Percentiles rank a stretch among this genome's conserved stretches.
These are phyloP conservation scores for Fusarium bulbicola DNA, from an alignment of 2,329 filamentous ascomycete genomes.

Conservation along the genomic window DNA sequence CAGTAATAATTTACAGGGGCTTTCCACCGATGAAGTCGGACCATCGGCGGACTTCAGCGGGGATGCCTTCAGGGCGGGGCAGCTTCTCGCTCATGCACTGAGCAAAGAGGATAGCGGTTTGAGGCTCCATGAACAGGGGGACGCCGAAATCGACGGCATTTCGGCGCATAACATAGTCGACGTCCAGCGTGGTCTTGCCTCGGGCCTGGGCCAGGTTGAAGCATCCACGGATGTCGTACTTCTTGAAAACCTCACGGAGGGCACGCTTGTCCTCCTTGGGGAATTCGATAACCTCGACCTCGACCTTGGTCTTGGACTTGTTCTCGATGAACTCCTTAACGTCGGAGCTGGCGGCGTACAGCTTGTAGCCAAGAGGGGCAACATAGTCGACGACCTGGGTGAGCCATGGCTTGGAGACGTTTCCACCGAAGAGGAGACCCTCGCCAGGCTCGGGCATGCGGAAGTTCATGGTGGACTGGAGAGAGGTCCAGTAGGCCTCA, in stretches of 20 bases:
- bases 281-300: slow-evolving; percentile 93
- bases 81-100: slow-evolving; percentile 98
- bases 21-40: slow-evolving; percentile 93
- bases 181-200: slow-evolving; percentile 85
- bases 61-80: slow-evolving; percentile 86
- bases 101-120: slow-evolving; percentile 96
- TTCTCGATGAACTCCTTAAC: slow-evolving; percentile 88
- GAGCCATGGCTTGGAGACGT: slow-evolving; percentile 75
- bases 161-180: slow-evolving; percentile 98
- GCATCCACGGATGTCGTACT: slow-evolving; percentile 93
- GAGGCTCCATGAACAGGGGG: slow-evolving; percentile 97
- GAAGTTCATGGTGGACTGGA: slow-evolving; percentile 99
- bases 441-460: slow-evolving; percentile 92
- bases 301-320: slow-evolving; percentile 70
- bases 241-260: slow-evolving; percentile 93
- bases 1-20: slow-evolving; percentile 68
- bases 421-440: slow-evolving; percentile 93
- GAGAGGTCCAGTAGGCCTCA: slow-evolving; percentile 96
- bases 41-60: slow-evolving; percentile 91
- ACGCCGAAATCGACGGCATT: slow-evolving; percentile 99
- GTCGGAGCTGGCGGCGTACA: slow-evolving; percentile 83
- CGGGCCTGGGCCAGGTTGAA: slow-evolving; percentile 92
- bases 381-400: slow-evolving; percentile 86
- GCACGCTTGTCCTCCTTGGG: slow-evolving; percentile 96
- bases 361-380: slow-evolving; percentile 89